phyloP scores from a whole-genome alignment of 2,329 filamentous ascomycete species.

The Ophiostoma fasciatum region DNA sequence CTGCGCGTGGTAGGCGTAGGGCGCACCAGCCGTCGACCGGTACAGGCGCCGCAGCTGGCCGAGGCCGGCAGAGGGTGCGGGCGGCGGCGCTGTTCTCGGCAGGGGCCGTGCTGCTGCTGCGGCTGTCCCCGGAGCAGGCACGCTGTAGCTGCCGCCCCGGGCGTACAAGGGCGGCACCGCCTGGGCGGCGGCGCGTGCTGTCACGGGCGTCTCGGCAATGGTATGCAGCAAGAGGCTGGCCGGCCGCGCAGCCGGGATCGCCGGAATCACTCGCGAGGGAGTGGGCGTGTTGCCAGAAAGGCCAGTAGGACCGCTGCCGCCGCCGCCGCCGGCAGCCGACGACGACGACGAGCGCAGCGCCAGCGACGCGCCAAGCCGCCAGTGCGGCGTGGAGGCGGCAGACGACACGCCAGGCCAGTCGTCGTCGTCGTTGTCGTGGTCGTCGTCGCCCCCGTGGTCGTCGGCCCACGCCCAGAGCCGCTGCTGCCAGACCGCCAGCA shows the following conservation, averaged over 20 bases:
- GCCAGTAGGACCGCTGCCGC: no score
- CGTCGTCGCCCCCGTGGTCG: neutral
- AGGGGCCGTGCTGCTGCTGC: neutral
- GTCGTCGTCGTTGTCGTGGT: neutral
- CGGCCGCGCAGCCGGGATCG: neutral
- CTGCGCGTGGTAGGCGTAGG: neutral
- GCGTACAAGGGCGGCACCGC: neutral
- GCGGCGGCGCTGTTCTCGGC: no score
- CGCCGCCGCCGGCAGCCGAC: neutral
- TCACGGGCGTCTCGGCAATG: slow-evolving; percentile 4
- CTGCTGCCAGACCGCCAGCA: slow-evolving; percentile 10
- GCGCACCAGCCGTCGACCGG: neutral
- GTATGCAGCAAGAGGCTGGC: slow-evolving; percentile 4
- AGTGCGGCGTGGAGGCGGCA: no score
- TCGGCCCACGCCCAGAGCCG: neutral
- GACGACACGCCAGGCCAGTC: no score
- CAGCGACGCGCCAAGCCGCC: slow-evolving; percentile 1
- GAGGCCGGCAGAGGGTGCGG: neutral
- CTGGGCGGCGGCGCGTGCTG: neutral
- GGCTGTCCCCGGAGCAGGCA: slow-evolving; percentile 1
- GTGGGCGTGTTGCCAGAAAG: no score
- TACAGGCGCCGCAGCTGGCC: slow-evolving; percentile 4
- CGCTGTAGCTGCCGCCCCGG: slow-evolving; percentile 3
- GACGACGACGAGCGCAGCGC: slow-evolving; percentile 1
- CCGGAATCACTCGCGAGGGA: no score